A percentile compares a stretch with the other conserved stretches of the same genome.
Evolutionary conservation across 202 grass and related monocot species (phyloP).

Genomic region (Panicum hallii): DNA sequence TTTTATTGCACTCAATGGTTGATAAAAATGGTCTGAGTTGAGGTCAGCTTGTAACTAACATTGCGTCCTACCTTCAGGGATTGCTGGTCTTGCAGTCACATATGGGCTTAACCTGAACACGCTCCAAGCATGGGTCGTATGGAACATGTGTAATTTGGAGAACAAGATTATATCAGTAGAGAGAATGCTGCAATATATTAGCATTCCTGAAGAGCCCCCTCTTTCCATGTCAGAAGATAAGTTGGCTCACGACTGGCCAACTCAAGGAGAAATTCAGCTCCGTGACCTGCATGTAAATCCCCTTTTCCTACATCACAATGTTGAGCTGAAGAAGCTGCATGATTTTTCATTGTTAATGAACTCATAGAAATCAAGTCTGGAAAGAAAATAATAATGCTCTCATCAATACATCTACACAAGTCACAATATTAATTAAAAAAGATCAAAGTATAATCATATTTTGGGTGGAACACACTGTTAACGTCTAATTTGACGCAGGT

Average conservation of each 20-base stretch:
- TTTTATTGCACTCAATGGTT: slow-evolving; percentile 18
- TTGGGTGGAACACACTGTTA: background rate
- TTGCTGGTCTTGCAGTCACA: slow-evolving; percentile 93
- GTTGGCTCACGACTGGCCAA: slow-evolving; percentile 67
- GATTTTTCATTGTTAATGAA: background rate
- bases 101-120: slow-evolving; percentile 92
- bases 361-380: background rate
- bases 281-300: slow-evolving; percentile 64
- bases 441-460: background rate
- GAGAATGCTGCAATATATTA: slow-evolving; percentile 84
- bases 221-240: slow-evolving; percentile 60
- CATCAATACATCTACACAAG: background rate
- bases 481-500: slow-evolving; percentile 62
- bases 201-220: slow-evolving; percentile 81
- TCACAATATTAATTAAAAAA: background rate
- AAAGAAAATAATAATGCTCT: background rate
- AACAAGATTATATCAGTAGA: slow-evolving; percentile 93
- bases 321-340: slow-evolving; percentile 6
- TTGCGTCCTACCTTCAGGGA: slow-evolving; percentile 55
- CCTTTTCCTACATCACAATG: background rate
- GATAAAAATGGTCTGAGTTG: background rate
- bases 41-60: slow-evolving; percentile 26
- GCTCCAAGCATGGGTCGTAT: slow-evolving; percentile 77
- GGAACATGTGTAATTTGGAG: slow-evolving; percentile 78
- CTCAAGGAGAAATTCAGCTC: slow-evolving; percentile 66